Conservation (phyloP, 2,329 filamentous ascomycete species). For the Rhinocladiella mackenziei region DNA sequence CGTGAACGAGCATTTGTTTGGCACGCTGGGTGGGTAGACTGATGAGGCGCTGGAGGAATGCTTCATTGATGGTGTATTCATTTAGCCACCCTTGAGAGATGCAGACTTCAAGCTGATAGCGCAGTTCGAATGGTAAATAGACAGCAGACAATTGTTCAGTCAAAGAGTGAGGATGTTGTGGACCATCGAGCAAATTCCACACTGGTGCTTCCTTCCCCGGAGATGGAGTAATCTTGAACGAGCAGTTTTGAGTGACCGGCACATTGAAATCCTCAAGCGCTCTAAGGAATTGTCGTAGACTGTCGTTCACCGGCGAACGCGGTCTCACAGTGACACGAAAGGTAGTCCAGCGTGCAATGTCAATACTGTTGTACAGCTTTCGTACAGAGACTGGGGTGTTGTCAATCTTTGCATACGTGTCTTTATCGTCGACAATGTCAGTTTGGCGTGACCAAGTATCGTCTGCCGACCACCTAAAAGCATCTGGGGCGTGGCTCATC, state of each 20-base stretch:
- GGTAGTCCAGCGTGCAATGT: conserved; percentile 63
- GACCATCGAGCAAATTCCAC: conserved; percentile 41
- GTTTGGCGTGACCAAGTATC: conserved; percentile 63
- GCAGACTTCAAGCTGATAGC: conserved; percentile 91
- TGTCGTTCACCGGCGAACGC: too few relatives aligned
- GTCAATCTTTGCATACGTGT: conserved; percentile 31
- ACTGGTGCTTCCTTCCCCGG: conserved; percentile 42
- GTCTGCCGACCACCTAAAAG: conserved; percentile 51
- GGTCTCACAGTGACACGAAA: conserved; percentile 52
- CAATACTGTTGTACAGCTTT: conserved; percentile 52
- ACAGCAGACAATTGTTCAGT: conserved; percentile 28
- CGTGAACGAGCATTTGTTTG: conserved; percentile 66
- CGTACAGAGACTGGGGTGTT: conserved; percentile 44
- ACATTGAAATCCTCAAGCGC: conserved; percentile 73
- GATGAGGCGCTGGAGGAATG: conserved; percentile 63
- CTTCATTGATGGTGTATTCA: conserved; percentile 65
- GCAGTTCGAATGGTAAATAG: conserved; percentile 64
- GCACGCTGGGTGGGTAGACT: conserved; percentile 53
- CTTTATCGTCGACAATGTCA: conserved; percentile 51
- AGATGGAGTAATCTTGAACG: conserved; percentile 41
- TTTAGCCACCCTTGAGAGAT: conserved; percentile 74
- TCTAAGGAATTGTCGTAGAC: conserved; percentile 31
- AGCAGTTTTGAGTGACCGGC: conserved; percentile 41
- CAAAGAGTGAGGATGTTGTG: conserved; percentile 5
- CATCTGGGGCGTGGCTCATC: conserved; percentile 41